Evolutionary conservation across 495 filamentous ascomycete genomes (phyloP).

Genomic region (Physcia stellaris): DNA sequence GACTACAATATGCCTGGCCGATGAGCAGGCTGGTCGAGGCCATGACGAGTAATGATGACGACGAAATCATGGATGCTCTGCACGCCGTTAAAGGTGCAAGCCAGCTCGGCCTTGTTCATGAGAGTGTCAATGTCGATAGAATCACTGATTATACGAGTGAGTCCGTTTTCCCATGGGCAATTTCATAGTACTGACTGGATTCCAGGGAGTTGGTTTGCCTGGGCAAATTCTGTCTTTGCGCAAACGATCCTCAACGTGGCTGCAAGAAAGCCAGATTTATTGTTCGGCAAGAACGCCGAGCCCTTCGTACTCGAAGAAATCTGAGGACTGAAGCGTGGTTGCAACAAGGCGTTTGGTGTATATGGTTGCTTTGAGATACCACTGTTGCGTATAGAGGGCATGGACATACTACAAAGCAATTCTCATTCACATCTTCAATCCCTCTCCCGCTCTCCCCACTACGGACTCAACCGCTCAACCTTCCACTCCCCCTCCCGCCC

Average conservation of each 20-base stretch:
- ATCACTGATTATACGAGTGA: constrained; percentile 61
- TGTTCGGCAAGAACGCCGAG: constrained; percentile 50
- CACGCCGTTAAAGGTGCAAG: constrained; percentile 60
- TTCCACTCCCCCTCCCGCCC: constrained; percentile 17
- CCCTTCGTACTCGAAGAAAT: constrained; percentile 11
- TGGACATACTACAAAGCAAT: too few species aligned
- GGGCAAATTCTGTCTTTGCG: constrained; percentile 94
- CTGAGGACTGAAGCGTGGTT: too few species aligned
- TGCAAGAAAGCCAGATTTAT: constrained; percentile 68
- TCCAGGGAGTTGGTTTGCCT: constrained; percentile 86
- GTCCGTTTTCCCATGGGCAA: too few species aligned
- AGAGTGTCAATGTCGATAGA: constrained; percentile 76
- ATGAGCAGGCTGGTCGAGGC: constrained; percentile 88
- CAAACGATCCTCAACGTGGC: constrained; percentile 87
- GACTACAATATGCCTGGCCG: constrained; percentile 85
- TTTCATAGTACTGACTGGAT: constrained; percentile 20
- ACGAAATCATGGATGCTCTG: constrained; percentile 63
- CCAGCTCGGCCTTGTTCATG: constrained; percentile 71
- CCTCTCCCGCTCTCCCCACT: constrained; percentile 36
- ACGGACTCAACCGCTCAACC: constrained; percentile 30
- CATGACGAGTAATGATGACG: constrained; percentile 75
- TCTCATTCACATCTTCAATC: too few species aligned
- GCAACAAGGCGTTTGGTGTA: too few species aligned
- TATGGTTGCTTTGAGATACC: too few species aligned
- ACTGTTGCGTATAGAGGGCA: too few species aligned